Conservation (phyloP, 306 rosid genomes). For the Cajanus cajan region DNA sequence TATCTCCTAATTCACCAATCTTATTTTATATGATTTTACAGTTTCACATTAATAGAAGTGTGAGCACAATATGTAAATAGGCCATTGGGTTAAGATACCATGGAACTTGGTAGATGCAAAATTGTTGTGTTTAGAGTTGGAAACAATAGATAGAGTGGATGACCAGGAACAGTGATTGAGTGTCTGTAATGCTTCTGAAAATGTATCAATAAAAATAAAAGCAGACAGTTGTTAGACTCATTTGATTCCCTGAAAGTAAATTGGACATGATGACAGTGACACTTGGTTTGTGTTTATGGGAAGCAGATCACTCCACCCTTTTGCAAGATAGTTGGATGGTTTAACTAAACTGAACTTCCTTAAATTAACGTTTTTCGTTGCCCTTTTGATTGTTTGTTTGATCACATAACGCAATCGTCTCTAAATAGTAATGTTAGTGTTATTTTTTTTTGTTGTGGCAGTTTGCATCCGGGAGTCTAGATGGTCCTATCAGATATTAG, state of each 20-base stretch:
- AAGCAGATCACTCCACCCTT: not conserved
- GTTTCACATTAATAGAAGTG: not conserved
- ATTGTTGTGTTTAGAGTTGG: not conserved
- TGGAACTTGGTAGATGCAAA: not conserved
- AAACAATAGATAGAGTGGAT: not conserved
- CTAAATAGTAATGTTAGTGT: not conserved
- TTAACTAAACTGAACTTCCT: not conserved
- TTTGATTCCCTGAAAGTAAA: not conserved
- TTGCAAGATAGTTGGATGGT: not conserved
- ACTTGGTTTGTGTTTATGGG: not conserved
- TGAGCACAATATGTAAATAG: not conserved
- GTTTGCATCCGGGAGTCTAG: constrained; percentile 97
- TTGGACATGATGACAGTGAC: not conserved
- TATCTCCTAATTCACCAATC: not conserved
- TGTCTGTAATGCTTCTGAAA: not conserved
- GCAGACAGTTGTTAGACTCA: not conserved
- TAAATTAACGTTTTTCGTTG: not conserved
- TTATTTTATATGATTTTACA: not conserved
- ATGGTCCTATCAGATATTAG: constrained; percentile 93
- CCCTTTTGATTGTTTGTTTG: constrained; percentile 2
- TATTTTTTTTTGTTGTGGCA: constrained; percentile 38
- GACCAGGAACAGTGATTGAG: not conserved
- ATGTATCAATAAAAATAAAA: not conserved
- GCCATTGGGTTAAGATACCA: not conserved
- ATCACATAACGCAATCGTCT: not conserved